A percentile compares a stretch with the other conserved stretches of the same genome.
These are phyloP conservation scores for Trametes maxima DNA, from an alignment of 768 basidiomycete genomes.

Conservation along the genomic window DNA sequence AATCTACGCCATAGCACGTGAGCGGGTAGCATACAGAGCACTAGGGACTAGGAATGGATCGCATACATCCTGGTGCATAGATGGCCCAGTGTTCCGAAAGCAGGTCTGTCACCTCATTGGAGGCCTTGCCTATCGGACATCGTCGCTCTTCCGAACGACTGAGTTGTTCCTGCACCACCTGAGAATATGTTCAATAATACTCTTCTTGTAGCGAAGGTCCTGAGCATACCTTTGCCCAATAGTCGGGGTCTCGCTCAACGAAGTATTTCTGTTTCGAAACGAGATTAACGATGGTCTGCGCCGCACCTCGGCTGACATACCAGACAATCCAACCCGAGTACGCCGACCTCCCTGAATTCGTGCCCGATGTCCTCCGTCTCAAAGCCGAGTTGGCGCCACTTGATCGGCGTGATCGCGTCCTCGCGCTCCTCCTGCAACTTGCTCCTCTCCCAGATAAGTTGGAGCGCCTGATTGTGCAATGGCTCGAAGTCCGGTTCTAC, in stretches of 20 bases:
- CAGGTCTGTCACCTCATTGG: conserved; percentile 83
- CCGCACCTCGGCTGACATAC: conserved; percentile 41
- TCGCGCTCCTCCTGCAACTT: conserved; percentile 57
- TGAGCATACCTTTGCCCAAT: conserved; percentile 65
- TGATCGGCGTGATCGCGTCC: conserved; percentile 49
- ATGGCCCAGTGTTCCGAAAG: conserved; percentile 86
- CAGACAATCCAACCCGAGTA: conserved; percentile 82
- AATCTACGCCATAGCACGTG: conserved; percentile 47
- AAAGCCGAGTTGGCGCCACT: conserved; percentile 83
- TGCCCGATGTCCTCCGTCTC: conserved; percentile 69
- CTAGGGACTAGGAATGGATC: not conserved
- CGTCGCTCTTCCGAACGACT: conserved; percentile 72
- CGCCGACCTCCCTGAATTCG: conserved; percentile 79
- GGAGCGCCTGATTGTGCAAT: conserved; percentile 56
- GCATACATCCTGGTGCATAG: conserved; percentile 82
- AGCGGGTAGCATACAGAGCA: not conserved
- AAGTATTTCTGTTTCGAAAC: conserved; percentile 55
- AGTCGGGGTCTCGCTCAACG: conserved; percentile 67
- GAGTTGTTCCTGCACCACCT: conserved; percentile 81
- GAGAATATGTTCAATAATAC: not conserved
- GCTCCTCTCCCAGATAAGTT: conserved; percentile 69
- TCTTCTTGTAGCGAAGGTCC: not conserved
- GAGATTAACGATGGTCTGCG: not conserved
- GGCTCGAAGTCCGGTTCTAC: conserved; percentile 71
- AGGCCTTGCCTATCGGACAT: conserved; percentile 82